Percentiles rank a stretch among this genome's conserved stretches.
These are phyloP conservation scores for Xylaria sp. DNA, from an alignment of 495 filamentous ascomycete species.

Conservation along the genomic window DNA sequence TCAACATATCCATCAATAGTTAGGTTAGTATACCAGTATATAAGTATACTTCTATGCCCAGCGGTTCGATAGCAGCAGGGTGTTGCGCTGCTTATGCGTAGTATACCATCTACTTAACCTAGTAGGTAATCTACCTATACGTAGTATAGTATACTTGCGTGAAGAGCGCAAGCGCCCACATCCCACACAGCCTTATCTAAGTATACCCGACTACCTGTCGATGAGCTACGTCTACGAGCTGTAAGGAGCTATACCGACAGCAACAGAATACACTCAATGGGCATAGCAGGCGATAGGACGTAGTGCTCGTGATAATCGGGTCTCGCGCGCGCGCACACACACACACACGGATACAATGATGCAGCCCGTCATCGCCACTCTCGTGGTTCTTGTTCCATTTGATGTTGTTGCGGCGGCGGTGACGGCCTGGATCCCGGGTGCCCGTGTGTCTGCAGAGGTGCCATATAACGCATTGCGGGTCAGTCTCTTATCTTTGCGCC, in stretches of 20 bases:
- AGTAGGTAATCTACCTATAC: too few relatives aligned
- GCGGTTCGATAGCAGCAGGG: neutral
- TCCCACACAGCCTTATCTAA: neutral
- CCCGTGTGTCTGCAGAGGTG: constrained; percentile 8
- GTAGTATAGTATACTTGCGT: too few relatives aligned
- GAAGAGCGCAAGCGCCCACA: neutral
- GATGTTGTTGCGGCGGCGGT: constrained; percentile 19
- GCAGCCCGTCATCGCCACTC: constrained; percentile 15
- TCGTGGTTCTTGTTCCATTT: constrained; percentile 1
- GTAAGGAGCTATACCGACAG: neutral
- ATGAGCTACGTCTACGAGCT: neutral
- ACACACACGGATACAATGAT: neutral
- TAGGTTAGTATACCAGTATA: too few relatives aligned
- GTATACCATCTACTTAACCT: too few relatives aligned
- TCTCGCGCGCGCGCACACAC: too few relatives aligned
- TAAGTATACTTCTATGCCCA: neutral
- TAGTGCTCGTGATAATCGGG: constrained; percentile 15
- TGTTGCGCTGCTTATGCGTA: neutral
- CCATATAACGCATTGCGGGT: constrained; percentile 16
- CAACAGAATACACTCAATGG: neutral
- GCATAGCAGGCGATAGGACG: constrained; percentile 10
- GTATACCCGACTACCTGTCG: too few relatives aligned
- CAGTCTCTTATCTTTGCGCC: constrained; percentile 25
- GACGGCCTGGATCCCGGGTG: constrained; percentile 22
- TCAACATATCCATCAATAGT: too few relatives aligned